Percentiles rank a stretch among this genome's conserved stretches.
These are phyloP conservation scores for Geotrichum europaeum DNA, from an alignment of 1,139 yeast genomes.

Conservation along the genomic window DNA sequence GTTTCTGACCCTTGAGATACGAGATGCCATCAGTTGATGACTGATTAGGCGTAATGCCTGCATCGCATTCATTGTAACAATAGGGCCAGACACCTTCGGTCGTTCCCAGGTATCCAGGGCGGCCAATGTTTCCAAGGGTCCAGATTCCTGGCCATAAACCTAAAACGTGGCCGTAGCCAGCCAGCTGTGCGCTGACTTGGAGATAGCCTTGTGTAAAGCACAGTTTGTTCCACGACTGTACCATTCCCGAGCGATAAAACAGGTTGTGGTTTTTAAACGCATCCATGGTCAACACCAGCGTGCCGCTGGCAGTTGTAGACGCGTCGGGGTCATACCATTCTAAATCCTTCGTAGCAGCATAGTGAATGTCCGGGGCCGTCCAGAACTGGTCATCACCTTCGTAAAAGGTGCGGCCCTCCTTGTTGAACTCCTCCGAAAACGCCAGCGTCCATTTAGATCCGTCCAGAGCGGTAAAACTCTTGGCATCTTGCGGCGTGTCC, in stretches of 20 bases:
- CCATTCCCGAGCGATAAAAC: constrained; percentile 76
- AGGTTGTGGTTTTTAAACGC: constrained; percentile 66
- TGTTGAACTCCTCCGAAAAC: constrained; percentile 79
- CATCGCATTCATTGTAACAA: constrained; percentile 74
- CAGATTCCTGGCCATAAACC: constrained; percentile 92
- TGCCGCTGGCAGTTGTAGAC: constrained; percentile 59
- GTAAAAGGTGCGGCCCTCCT: constrained; percentile 76
- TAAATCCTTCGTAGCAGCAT: constrained; percentile 73
- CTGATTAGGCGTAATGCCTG: constrained; percentile 87
- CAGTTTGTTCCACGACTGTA: constrained; percentile 77
- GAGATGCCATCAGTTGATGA: constrained; percentile 76
- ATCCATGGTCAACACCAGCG: constrained; percentile 61
- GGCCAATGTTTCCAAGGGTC: constrained; percentile 80
- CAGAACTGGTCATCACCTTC: constrained; percentile 82
- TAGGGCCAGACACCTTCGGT: constrained; percentile 91
- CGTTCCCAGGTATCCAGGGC: constrained; percentile 74
- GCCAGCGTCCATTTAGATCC: constrained; percentile 68
- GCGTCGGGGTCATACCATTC: constrained; percentile 93
- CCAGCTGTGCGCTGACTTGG: constrained; percentile 64
- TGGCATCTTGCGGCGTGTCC: constrained; percentile 63
- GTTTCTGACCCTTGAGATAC: constrained; percentile 69
- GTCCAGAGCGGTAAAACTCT: constrained; percentile 40
- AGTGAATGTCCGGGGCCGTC: constrained; percentile 68
- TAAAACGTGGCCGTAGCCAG: constrained; percentile 60
- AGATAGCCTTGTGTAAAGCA: constrained; percentile 74